Conservation (phyloP, 2,329 filamentous ascomycete species). For the Geosmithia putterillii region DNA sequence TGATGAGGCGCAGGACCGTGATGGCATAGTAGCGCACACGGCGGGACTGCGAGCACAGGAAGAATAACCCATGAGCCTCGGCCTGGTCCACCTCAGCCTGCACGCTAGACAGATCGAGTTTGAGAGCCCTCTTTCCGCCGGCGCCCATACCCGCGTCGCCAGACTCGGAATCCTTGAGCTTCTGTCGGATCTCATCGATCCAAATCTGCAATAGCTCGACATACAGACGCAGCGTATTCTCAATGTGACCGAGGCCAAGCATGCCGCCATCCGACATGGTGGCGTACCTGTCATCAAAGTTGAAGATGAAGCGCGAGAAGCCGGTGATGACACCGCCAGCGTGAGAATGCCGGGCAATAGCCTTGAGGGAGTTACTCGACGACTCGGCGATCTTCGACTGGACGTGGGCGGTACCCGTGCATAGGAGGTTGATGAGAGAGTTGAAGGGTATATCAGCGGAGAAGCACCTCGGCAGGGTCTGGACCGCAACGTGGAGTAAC, state of each 20-base stretch:
- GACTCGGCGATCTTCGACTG: conserved; percentile 85
- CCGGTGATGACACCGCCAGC: conserved; percentile 94
- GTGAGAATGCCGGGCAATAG: conserved; percentile 85
- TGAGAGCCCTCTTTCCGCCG: conserved; percentile 59
- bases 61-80: conserved; percentile 93
- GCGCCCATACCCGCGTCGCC: conserved; percentile 50
- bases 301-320: conserved; percentile 96
- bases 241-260: conserved; percentile 86
- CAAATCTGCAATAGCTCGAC: conserved; percentile 91
- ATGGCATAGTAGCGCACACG: conserved; percentile 84
- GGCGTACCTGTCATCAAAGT: conserved; percentile 92
- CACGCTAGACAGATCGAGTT: conserved; percentile 75
- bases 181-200: conserved; percentile 92
- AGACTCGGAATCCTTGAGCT: conserved; percentile 59
- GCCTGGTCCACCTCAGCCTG: conserved; percentile 94
- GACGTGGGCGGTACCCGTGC: conserved; percentile 92
- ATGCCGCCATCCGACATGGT: conserved; percentile 98
- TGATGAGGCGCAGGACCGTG: conserved; percentile 81
- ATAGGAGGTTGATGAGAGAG: conserved; percentile 84
- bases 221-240: conserved; percentile 84
- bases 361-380: conserved; percentile 85
- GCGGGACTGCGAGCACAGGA: conserved; percentile 89
- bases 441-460: conserved; percentile 88
- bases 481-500: conserved; percentile 85
- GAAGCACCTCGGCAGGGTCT: conserved; percentile 87